A percentile compares a stretch with the other conserved stretches of the same genome.
phyloP scores from a whole-genome alignment of 1,139 yeast species.

The Zygosaccharomyces sapae region DNA sequence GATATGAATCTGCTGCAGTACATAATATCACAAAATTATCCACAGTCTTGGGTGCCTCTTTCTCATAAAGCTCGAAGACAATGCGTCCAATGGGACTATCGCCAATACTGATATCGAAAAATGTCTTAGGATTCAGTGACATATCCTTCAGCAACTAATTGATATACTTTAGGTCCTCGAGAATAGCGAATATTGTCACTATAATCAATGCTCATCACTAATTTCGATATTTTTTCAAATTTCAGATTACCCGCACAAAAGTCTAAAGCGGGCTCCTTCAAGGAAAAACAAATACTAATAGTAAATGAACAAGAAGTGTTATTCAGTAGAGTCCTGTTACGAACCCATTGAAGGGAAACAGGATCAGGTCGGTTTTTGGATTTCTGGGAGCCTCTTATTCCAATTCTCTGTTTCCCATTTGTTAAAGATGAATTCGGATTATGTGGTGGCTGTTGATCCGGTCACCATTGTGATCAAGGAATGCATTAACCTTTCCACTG shows the following conservation, averaged over 20 bases:
- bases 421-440: constrained; percentile 2
- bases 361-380: background rate
- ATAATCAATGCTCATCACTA: background rate
- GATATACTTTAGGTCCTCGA: no score
- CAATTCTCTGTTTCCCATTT: background rate
- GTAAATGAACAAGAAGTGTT: background rate
- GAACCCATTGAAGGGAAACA: background rate
- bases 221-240: background rate
- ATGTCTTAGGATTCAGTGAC: constrained; percentile 31
- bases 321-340: background rate
- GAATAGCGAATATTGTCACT: background rate
- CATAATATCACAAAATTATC: constrained; percentile 51
- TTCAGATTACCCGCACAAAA: constrained; percentile 4
- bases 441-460: constrained; percentile 54
- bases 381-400: background rate
- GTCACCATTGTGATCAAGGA: constrained; percentile 82
- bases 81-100: constrained; percentile 53
- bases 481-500: constrained; percentile 79
- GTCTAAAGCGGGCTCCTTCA: background rate
- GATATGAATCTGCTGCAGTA: constrained; percentile 37
- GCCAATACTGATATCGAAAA: constrained; percentile 58
- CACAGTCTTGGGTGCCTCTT: constrained; percentile 56
- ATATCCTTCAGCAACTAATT: background rate
- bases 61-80: constrained; percentile 52
- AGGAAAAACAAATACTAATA: constrained; percentile 1